Base-by-base conservation (phyloP, 352 stramenopile genomes). In the Phytophthora tentaculata region DNA sequence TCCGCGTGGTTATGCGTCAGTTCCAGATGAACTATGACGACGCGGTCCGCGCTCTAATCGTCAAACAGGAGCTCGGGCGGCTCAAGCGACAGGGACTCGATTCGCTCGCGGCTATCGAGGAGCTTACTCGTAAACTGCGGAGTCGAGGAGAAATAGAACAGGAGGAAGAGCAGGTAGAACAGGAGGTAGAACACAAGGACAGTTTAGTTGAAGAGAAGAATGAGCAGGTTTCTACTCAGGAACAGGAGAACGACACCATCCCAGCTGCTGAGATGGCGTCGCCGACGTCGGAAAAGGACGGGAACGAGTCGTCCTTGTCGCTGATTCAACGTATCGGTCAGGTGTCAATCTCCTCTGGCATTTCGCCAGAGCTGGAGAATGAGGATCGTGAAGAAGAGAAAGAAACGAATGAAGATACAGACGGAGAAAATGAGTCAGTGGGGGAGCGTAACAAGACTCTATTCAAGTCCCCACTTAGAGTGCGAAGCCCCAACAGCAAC, bases 11-110 rank as follows among this genome's bases (percentile, higher is more conserved):
- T 10, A 94, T 95, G 88, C 77, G 76, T 22, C 83, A 94, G 73
- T 95, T 95, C 70, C 81, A 94, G 64, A 94, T 95, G 83, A 91
- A 92, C 51, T 77, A 91, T 63, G 88, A 95, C 69, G 88, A 95
- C 62, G 88, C 88, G 1, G 82, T 93, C 53, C 88, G 88, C 24
- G 88, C 88, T 19, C 64, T 95, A 16, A 95, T 95, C 56, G 88
- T 95, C 5, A 95, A 95, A 69, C 86, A 95, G 76, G 88, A 95
- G 79, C 83, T 95, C 28, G 88, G 77, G 4, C 63, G 86, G 6
- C 66, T 95, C 12, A 95, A 94, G 61, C 73, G 79, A 2, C 79
- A 91, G 54, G 88, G 88, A 10, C 69, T 95, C 48, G 84, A 95
- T 56, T 89, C 88, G 24, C 91, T 94, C 43, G 88, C 86, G n/a